These are phyloP conservation scores for Platanthera zijinensis DNA, from an alignment of 106 monocot genomes.

Conservation along the genomic window DNA sequence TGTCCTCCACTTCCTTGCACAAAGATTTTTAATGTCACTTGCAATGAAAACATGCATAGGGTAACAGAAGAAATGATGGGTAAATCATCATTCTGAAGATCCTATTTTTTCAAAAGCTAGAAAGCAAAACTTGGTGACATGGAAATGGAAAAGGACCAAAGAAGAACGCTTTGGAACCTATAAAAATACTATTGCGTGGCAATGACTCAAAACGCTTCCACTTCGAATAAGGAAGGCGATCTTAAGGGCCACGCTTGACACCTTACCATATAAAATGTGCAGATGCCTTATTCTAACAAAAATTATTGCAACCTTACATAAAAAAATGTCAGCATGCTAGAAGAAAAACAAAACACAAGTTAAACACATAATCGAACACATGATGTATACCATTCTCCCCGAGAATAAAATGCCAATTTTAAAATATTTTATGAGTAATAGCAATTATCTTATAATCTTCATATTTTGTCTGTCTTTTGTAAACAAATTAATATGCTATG, in stretches of 20 bases:
- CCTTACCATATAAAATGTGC: neutral
- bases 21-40: neutral
- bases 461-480: too few relatives aligned
- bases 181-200: conserved; percentile 14
- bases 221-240: conserved; percentile 34
- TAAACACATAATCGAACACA: too few relatives aligned
- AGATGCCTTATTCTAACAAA: too few relatives aligned
- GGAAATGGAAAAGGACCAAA: conserved; percentile 10
- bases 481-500: too few relatives aligned
- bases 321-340: too few relatives aligned
- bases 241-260: conserved; percentile 50
- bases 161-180: conserved; percentile 18
- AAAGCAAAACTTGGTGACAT: neutral
- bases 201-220: conserved; percentile 34
- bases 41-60: neutral
- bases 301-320: too few relatives aligned
- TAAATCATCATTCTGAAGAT: neutral
- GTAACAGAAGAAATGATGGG: neutral
- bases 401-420: too few relatives aligned
- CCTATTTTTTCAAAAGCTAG: conserved; percentile 12
- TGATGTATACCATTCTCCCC: too few relatives aligned
- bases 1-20: conserved; percentile 1
- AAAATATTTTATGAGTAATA: too few relatives aligned
- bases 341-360: too few relatives aligned
- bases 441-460: too few relatives aligned